Conservation (phyloP, 345 rosid species). For the Dovyalis caffra region DNA sequence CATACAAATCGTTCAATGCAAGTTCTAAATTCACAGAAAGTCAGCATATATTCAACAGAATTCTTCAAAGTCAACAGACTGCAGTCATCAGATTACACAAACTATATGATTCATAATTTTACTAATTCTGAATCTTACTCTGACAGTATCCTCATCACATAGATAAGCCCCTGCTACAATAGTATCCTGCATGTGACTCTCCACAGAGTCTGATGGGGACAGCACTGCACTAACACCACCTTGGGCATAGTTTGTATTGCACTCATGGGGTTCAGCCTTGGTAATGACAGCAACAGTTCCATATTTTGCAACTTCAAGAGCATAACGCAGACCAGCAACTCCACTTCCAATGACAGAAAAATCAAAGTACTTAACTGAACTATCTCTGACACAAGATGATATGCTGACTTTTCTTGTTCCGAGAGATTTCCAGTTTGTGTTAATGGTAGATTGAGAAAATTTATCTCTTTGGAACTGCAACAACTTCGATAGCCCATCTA, state of each 20-base stretch:
- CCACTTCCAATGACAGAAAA: constrained; percentile 95
- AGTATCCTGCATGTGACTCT: constrained; percentile 96
- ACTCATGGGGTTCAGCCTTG: constrained; percentile 95
- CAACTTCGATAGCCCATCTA: constrained; percentile 46
- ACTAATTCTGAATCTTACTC: constrained; percentile 50
- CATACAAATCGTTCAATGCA: not conserved
- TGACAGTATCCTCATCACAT: constrained; percentile 91
- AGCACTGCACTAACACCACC: constrained; percentile 98
- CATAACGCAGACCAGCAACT: constrained; percentile 92
- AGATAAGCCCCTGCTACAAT: constrained; percentile 94
- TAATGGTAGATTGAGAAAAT: constrained; percentile 22
- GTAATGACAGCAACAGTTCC: constrained; percentile 93
- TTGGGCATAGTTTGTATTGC: constrained; percentile 97
- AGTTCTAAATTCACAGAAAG: constrained; percentile 4
- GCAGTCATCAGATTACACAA: not conserved
- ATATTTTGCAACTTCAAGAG: constrained; percentile 86
- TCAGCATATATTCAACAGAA: not conserved
- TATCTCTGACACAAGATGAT: constrained; percentile 41
- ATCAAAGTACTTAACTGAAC: constrained; percentile 74
- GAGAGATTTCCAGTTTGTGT: constrained; percentile 34
- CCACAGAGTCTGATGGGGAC: constrained; percentile 92
- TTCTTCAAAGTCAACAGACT: not conserved
- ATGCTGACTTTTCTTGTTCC: constrained; percentile 24
- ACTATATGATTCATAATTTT: not conserved
- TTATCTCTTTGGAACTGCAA: constrained; percentile 42